Percentiles rank a stretch among this genome's conserved stretches.
phyloP scores from a whole-genome alignment of 805 yeast species.

The Candida silvicultrix region DNA sequence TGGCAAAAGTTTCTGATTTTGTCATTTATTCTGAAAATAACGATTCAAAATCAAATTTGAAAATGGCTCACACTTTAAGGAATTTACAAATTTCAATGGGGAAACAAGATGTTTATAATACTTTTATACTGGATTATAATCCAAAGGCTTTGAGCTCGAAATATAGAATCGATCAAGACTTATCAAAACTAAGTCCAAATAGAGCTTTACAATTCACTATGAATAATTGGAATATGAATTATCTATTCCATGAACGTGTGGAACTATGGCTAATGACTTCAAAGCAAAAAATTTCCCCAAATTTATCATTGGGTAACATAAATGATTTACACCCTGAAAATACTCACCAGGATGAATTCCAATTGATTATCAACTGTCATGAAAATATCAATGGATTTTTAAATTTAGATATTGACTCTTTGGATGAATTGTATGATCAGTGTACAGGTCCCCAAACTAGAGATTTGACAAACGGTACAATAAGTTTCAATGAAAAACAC shows the following conservation, averaged over 20 bases:
- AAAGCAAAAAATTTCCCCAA: background rate
- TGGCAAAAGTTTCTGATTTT: background rate
- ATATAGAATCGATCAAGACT: background rate
- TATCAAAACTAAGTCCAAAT: background rate
- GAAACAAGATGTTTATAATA: background rate
- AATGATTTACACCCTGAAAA: slow-evolving; percentile 1
- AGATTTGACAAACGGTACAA: background rate
- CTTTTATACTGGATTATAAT: background rate
- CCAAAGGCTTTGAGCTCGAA: background rate
- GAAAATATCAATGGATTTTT: background rate
- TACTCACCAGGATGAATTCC: background rate
- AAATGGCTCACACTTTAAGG: background rate
- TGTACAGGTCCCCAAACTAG: background rate
- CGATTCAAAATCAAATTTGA: background rate
- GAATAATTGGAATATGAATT: slow-evolving; percentile 1
- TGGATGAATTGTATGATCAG: background rate
- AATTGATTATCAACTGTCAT: background rate
- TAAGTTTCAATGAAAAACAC: background rate
- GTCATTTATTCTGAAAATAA: background rate
- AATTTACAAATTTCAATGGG: background rate
- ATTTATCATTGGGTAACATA: background rate
- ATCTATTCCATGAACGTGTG: slow-evolving; percentile 1
- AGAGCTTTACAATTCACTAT: background rate
- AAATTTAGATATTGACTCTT: background rate
- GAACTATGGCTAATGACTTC: slow-evolving; percentile 1